A percentile compares a stretch with the other conserved stretches of the same genome.
Evolutionary conservation across 371 early-diverging fungal species (phyloP).

Genomic region (Mortierella sp.): DNA sequence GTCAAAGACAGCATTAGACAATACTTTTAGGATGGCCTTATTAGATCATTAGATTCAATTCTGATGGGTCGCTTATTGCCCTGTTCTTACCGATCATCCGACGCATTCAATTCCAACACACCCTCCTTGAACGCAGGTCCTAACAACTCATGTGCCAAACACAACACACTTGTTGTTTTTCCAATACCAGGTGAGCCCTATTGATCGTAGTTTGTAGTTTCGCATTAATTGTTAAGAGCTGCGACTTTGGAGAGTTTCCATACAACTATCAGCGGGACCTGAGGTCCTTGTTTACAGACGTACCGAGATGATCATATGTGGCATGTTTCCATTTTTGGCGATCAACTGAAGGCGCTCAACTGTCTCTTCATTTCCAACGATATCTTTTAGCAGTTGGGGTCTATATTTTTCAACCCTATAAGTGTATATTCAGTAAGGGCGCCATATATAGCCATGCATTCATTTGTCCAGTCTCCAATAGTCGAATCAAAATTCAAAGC

Average conservation of each 20-base stretch:
- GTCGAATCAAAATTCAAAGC: too few relatives aligned
- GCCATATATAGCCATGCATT: too few relatives aligned
- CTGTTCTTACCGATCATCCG: slow-evolving; percentile 91
- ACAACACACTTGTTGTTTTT: slow-evolving; percentile 97
- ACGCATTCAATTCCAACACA: slow-evolving; percentile 97
- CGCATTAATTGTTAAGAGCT: background rate
- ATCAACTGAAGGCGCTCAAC: slow-evolving; percentile 90
- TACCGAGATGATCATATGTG: slow-evolving; percentile 96
- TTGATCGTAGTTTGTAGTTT: background rate
- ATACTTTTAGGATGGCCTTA: too few relatives aligned
- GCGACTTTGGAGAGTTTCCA: too few relatives aligned
- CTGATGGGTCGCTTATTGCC: background rate
- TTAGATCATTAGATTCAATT: too few relatives aligned
- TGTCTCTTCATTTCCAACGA: slow-evolving; percentile 97
- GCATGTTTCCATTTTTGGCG: slow-evolving; percentile 94
- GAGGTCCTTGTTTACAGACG: background rate
- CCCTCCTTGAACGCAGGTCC: slow-evolving; percentile 90
- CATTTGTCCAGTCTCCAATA: background rate
- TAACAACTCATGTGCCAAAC: slow-evolving; percentile 90
- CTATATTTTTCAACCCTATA: slow-evolving; percentile 98
- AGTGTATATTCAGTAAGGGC: background rate
- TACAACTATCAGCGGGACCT: too few relatives aligned
- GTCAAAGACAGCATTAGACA: background rate
- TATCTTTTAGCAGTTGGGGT: slow-evolving; percentile 88
- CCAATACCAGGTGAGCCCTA: slow-evolving; percentile 99